Conservation (phyloP, 2,329 filamentous ascomycete species). For the Pseudogymnoascus sp. region DNA sequence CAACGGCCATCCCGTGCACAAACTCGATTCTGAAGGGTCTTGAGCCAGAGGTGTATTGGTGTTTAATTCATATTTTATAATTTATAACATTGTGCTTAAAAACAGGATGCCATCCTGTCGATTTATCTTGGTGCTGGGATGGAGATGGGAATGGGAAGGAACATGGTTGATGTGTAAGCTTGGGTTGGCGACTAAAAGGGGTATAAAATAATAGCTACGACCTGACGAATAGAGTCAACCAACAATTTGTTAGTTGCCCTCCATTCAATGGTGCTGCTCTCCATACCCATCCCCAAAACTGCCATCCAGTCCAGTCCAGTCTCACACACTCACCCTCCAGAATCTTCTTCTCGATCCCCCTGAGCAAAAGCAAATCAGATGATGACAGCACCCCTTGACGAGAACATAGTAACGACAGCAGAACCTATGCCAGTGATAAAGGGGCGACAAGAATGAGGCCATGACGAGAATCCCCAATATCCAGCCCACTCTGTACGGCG, state of each 20-base stretch:
- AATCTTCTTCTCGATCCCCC: neutral
- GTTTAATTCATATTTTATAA: neutral
- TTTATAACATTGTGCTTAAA: too few species aligned
- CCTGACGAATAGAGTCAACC: too few species aligned
- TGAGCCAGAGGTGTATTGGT: neutral
- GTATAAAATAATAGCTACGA: too few species aligned
- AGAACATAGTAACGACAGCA: neutral
- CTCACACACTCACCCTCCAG: neutral
- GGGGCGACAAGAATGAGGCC: neutral
- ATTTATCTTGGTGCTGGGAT: too few species aligned
- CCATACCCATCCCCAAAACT: too few species aligned
- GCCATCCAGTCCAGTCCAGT: too few species aligned
- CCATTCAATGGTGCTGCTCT: too few species aligned
- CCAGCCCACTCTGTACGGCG: neutral
- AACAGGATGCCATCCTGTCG: too few species aligned
- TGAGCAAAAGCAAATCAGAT: neutral
- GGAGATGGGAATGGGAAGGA: too few species aligned
- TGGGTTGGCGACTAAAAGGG: neutral
- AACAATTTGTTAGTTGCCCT: too few species aligned
- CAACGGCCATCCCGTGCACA: neutral
- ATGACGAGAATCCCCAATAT: neutral
- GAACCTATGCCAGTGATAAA: neutral
- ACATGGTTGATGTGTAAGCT: too few species aligned
- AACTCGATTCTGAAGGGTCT: neutral
- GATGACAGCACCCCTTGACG: neutral